Base-by-base conservation (phyloP, 768 basidiomycete genomes). In the Rubroboletus satanas region DNA sequence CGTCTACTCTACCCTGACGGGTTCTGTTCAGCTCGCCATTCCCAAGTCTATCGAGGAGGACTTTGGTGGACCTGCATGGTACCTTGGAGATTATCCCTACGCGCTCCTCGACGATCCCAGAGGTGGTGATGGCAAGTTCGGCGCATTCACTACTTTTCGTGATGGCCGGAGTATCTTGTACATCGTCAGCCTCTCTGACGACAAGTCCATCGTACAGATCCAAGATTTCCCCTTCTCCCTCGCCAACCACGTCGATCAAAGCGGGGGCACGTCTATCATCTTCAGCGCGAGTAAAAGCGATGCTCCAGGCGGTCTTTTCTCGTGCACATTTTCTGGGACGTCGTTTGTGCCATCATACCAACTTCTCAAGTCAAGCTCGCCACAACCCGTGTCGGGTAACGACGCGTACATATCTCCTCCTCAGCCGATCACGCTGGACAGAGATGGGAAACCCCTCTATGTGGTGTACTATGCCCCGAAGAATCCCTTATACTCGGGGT, bases 401-500 rank as follows among this genome's bases (percentile, higher is more conserved):
- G 60, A 65, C 7, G 58, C 15, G 10, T 70, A 72, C 36, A 70
- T 87, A 37, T 83, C 85, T 1, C 65, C 66, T 37, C 82, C 83
- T 14, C 69, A 66, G 45, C 74, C 83, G 0, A 74, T 83, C 45
- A 74, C 78, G 5, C 63, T 86, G 8, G 51, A 59, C 54, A 62
- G 70, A 17, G 66, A 66, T 14, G 66, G 62, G 29, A 68, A 73
- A 29, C 74, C 78, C 1, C 63, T 89, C 14, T 78, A 90, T 63
- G 80, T 83, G 18, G 74, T 89, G 26, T 88, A 79, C 63, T 88
- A 87, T 60, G 74, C 81, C 0, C 90, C 90, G 0, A 77, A 72
- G 47, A 90, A 90, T 62, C 83, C 85, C 0, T 64, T 72, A 0
- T 90, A 84, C 58, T 62, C 68, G 1, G 84, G 79, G 0, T 72